Base-by-base conservation (phyloP, 164 flowering plant species). In the Nymphaea colorata region DNA sequence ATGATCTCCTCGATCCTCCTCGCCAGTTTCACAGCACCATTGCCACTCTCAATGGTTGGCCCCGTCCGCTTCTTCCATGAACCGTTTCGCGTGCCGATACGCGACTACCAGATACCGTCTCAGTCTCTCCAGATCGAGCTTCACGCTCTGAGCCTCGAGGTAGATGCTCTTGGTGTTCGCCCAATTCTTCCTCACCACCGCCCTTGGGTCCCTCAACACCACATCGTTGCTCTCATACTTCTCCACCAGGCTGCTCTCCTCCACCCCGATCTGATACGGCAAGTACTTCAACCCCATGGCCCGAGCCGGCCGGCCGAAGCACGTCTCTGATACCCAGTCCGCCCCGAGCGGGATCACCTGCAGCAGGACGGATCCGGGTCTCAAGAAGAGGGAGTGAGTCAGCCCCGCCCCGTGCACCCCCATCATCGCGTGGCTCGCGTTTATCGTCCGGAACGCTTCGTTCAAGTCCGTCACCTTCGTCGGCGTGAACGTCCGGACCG, bases 351-450 rank as follows among this genome's bases (percentile, higher is more conserved):
- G 83, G 14, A 81, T 79, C 62, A 83, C 78, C 62, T 81, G 84
- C 2, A 81, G 15, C 1, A 81, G 42, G 47, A 78, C 78, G 7
- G 84, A 69, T 0, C 79, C 73, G 0, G 76, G 77, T 57, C 82
- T 69, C 4, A 83, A 75, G 63, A 83, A 83, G 42, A 79, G 41
- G 6, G 61, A 53, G 57, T 81, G 79, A 3, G 84, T 80, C 8
- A 83, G 65, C 2, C 78, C 84, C 8, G 87, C 84, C 5, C 87
- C 87, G 62, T 83, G 87, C 43, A 83, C 79, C 11, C 84, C 84
- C 4, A 83, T 0, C 81, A 83, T 65, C 2, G 68, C 88, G 53
- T 87, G 90, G 61, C 85, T 83, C 4, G 72, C 61, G 36, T 77
- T 77, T 3, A 85, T 71, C n/a, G 83, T 12, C 12, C 61, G 64